Evolutionary conservation across 192 early-diverging fungal species (phyloP), one percentile per base, ranked within the genome.

Genomic region (Coemansia sp.): DNA sequence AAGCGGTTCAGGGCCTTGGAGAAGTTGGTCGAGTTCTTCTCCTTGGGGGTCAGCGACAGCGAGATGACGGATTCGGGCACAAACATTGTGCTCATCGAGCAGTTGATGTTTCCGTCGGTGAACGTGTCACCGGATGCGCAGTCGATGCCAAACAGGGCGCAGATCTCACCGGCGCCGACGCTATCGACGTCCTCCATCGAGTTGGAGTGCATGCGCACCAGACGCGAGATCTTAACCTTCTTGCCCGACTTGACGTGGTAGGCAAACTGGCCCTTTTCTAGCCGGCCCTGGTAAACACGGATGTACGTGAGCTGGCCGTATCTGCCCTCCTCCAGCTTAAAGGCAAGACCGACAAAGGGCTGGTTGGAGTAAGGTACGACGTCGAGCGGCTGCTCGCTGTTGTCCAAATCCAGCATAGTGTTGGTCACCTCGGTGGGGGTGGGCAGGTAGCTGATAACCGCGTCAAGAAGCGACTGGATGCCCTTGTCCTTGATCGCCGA

Each of bases 141-240:
- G 46, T 98, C 94, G 53, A 98, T 85, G 61, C 96, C 96, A 77
- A 98, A 97, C 62, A 98, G 78, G 3, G 96, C 96, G 72, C 94
- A 93, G 52, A 98, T 98, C 72, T 98, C 96, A 46, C 96, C 96
- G 35, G 89, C 87, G 46, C 87, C 88, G 34, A 97, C 82, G 63
- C 81, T 80, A 56, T 94, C 85, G 0, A 98, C 91, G 72, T 98
- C 96, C 78, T 98, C 94, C 87, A 97, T 93, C 61, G 95, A 91
- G 55, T 93, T 88, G 47, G 96, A 89, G 77, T 98, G 96, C 96
- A 98, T 98, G 46, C 96, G 92, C 38, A 92, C 94, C 22, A 98
- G 83, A 11, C 96, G 84, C 40, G 94, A 86, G 15, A 98, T 90
- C 80, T 97, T 98, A 65, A 95, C 85, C 76, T 84, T 87, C 70